Conservation (phyloP, 192 early-diverging fungal species). For the Coemansia sp. region DNA sequence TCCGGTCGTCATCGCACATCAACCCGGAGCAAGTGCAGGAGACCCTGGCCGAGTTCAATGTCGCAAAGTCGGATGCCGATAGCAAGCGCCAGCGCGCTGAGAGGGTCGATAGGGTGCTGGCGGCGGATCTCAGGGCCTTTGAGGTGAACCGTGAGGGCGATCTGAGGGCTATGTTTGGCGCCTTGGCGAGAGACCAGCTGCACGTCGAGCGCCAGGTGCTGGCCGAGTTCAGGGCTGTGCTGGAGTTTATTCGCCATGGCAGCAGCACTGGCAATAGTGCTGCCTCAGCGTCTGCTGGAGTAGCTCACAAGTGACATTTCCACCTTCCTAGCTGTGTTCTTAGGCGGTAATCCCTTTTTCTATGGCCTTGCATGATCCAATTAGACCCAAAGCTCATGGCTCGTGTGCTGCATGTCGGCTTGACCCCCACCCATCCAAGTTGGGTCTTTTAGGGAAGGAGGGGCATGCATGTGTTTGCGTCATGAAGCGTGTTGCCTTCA, state of each 20-base stretch:
- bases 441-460: neutral
- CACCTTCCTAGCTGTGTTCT: neutral
- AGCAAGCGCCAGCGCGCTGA: constrained; percentile 41
- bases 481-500: neutral
- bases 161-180: constrained; percentile 37
- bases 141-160: constrained; percentile 44
- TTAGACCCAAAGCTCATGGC: neutral
- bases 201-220: constrained; percentile 42
- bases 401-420: neutral
- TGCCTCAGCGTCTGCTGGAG: neutral
- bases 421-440: neutral
- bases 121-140: constrained; percentile 41
- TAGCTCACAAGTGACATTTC: neutral
- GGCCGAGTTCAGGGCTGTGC: constrained; percentile 33
- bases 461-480: neutral
- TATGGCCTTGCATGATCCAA: neutral
- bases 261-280: neutral
- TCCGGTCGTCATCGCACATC: constrained; percentile 48
- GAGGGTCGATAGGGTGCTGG: constrained; percentile 46
- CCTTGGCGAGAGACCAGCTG: constrained; percentile 43
- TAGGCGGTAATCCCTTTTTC: neutral
- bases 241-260: constrained; percentile 38
- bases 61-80: constrained; percentile 47
- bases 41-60: constrained; percentile 44
- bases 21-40: constrained; percentile 44